Base-by-base conservation (phyloP, 768 basidiomycete species). In the Asterophora parasitica region DNA sequence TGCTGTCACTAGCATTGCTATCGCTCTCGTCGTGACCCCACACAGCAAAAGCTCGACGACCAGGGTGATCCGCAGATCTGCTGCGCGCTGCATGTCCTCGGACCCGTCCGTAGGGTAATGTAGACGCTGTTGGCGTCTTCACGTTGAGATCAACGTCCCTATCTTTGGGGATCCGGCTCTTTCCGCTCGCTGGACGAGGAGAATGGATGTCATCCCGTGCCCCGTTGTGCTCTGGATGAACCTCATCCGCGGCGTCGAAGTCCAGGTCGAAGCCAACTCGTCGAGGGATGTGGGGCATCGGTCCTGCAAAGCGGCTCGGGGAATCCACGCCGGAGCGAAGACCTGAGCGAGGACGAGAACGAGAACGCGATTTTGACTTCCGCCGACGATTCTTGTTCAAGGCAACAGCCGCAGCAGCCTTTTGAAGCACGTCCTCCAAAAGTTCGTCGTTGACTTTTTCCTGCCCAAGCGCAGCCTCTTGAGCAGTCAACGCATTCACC, bases 11-110 rank as follows among this genome's bases (percentile, higher is more conserved):
- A 11, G 87, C 75, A 58, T 83, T 85, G 61, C 86, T 88, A 56
- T 92, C 90, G 46, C 86, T 91, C 65, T 92, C 90, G 59, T 92
- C 90, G 33, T 89, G 85, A 0, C 90, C 91, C 80, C 82, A 89
- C 9, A 88, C 87, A 15, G 91, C 90, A 58, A 92, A 92, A 7
- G 86, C 83, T 30, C 79, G 71, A 38, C 63, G 74, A 26, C 69
- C 69, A 43, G 58, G 58, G 36, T 66, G 60, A 20, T 77, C 77
- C n/a, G 55, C 57, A 12, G 71, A 72, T 44, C 64, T 63, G 13
- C 65, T 65, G 28, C 71, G 49, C 7, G 50, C 65, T 35, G 63
- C 57, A 53, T 69, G 66, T 4, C 62, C 62, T 34, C 65, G 61
- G 7, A 63, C 57, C 8, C 67, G 65, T 19, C 62, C 60, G 41